These are phyloP conservation scores for Geranium brycei DNA, from an alignment of 345 rosid genomes.

Conservation along the genomic window DNA sequence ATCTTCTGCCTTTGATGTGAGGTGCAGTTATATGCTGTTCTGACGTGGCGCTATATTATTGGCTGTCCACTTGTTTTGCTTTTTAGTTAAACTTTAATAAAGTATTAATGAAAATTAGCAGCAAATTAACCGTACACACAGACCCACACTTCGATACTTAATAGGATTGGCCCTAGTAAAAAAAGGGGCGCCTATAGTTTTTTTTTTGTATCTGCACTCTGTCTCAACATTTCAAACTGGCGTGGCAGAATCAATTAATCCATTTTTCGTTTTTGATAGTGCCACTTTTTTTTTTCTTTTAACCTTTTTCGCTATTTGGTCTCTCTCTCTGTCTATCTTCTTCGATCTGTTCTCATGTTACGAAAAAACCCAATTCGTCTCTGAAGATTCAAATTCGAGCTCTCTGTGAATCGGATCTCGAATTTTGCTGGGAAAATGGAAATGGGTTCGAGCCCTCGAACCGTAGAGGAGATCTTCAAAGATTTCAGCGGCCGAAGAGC, in stretches of 20 bases:
- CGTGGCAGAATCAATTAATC: not conserved
- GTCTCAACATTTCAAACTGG: not conserved
- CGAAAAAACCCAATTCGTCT: not conserved
- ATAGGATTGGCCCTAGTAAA: too few species aligned
- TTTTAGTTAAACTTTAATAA: too few species aligned
- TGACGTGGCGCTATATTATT: too few species aligned
- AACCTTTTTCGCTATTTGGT: not conserved
- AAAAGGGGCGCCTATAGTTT: too few species aligned
- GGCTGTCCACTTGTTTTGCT: too few species aligned
- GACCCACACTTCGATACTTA: too few species aligned
- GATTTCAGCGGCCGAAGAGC: conserved; percentile 38
- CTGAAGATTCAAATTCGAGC: not conserved
- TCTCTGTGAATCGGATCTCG: not conserved
- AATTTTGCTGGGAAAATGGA: not conserved
- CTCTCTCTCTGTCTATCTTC: not conserved
- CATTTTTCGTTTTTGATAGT: not conserved
- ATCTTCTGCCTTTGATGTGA: too few species aligned
- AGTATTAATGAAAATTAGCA: too few species aligned
- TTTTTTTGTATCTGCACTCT: not conserved
- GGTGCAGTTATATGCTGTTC: too few species aligned
- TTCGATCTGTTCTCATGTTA: too few species aligned
- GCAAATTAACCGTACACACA: too few species aligned
- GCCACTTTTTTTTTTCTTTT: not conserved
- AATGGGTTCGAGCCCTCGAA: conserved; percentile 44
- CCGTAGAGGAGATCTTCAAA: conserved; percentile 74